Percentiles rank a stretch among this genome's conserved stretches.
phyloP scores from a whole-genome alignment of 2,329 filamentous ascomycete species.

The Sporothrix humicola region DNA sequence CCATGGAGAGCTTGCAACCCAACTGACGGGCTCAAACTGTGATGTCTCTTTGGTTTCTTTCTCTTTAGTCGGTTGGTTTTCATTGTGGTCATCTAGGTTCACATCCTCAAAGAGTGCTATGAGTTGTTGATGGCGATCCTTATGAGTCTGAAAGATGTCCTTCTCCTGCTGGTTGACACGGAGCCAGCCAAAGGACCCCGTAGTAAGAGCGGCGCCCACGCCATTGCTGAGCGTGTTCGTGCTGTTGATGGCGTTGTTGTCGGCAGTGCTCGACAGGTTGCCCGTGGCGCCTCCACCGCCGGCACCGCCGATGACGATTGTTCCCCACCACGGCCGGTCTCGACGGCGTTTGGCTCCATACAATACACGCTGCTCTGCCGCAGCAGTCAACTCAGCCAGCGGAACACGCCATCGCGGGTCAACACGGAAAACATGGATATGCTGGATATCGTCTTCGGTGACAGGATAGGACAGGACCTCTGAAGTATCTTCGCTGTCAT shows the following conservation, averaged over 20 bases:
- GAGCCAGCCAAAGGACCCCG: constrained; percentile 59
- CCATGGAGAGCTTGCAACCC: constrained; percentile 57
- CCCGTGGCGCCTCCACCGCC: constrained; percentile 33
- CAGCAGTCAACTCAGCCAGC: constrained; percentile 46
- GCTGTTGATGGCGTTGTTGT: constrained; percentile 44
- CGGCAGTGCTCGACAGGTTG: constrained; percentile 37
- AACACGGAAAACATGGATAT: constrained; percentile 58
- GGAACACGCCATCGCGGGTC: constrained; percentile 41
- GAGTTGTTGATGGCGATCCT: constrained; percentile 46
- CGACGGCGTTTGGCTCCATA: constrained; percentile 55
- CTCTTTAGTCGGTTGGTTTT: background rate
- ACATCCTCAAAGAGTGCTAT: constrained; percentile 53
- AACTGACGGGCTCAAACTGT: constrained; percentile 52
- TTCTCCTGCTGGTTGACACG: constrained; percentile 50
- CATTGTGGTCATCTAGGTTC: constrained; percentile 42
- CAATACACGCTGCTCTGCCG: constrained; percentile 56
- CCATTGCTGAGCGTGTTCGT: constrained; percentile 32
- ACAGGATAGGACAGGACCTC: constrained; percentile 28
- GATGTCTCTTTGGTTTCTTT: constrained; percentile 24
- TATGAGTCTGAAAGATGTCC: background rate
- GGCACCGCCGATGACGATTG: constrained; percentile 57
- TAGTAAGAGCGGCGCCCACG: constrained; percentile 41
- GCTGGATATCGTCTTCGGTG: constrained; percentile 49
- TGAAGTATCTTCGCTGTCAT: constrained; percentile 1
- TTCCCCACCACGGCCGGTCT: constrained; percentile 63